These are phyloP conservation scores for Stachybotrys chlorohalonatus DNA, from an alignment of 2,329 filamentous ascomycete genomes.

Conservation along the genomic window DNA sequence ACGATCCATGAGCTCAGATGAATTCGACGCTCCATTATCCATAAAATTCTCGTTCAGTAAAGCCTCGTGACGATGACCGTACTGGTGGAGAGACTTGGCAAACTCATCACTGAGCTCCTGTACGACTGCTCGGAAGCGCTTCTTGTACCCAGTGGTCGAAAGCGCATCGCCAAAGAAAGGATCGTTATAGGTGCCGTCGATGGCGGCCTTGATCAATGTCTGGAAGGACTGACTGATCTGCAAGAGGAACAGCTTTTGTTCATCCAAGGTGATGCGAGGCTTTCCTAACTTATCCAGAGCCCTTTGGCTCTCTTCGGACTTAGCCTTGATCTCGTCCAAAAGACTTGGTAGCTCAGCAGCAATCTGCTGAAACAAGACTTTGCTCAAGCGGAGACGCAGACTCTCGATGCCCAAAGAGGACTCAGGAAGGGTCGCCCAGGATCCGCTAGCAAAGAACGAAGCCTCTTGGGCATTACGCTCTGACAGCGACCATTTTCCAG, in stretches of 20 bases:
- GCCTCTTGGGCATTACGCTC: slow-evolving; percentile 30
- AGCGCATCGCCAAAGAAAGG: slow-evolving; percentile 36
- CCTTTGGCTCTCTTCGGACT: slow-evolving; percentile 21
- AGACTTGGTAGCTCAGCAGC: slow-evolving; percentile 33
- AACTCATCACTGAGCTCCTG: slow-evolving; percentile 42
- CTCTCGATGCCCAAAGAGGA: slow-evolving; percentile 35
- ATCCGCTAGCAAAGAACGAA: slow-evolving; percentile 31
- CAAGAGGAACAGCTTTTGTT: slow-evolving; percentile 41
- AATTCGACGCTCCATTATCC: background rate
- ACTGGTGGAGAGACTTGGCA: slow-evolving; percentile 26
- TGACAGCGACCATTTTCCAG: slow-evolving; percentile 14
- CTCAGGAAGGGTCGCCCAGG: slow-evolving; percentile 26
- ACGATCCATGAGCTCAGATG: slow-evolving; percentile 3
- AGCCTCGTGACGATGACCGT: slow-evolving; percentile 26
- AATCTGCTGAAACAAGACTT: slow-evolving; percentile 39
- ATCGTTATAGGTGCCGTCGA: slow-evolving; percentile 42
- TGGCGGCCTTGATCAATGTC: slow-evolving; percentile 31
- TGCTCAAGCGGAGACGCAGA: slow-evolving; percentile 39
- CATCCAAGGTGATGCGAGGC: slow-evolving; percentile 29
- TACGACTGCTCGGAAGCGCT: slow-evolving; percentile 43
- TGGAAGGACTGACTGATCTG: slow-evolving; percentile 34
- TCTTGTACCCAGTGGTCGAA: slow-evolving; percentile 21
- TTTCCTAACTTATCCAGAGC: slow-evolving; percentile 38
- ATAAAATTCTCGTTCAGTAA: slow-evolving; percentile 5
- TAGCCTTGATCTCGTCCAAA: slow-evolving; percentile 30